Evolutionary conservation across 345 rosid genomes (phyloP).

Genomic region (Corymbia maculata): DNA sequence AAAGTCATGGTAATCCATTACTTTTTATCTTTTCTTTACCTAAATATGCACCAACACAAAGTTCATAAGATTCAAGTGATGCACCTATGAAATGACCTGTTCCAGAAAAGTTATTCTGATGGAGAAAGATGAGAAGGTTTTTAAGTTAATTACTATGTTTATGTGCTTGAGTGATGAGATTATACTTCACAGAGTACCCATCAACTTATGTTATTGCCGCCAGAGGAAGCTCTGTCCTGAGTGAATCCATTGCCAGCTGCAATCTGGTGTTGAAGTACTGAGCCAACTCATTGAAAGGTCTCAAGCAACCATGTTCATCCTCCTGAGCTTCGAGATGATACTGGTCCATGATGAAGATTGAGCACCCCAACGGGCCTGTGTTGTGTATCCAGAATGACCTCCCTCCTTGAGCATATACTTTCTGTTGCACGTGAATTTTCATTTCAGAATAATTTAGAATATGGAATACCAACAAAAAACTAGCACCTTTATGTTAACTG

Average conservation of each 20-base stretch:
- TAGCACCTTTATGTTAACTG: slow-evolving; percentile 25
- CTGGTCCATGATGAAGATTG: slow-evolving; percentile 42
- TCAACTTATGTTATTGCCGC: slow-evolving; percentile 63
- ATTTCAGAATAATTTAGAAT: too few relatives aligned
- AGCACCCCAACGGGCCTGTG: slow-evolving; percentile 70
- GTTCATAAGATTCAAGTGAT: not conserved
- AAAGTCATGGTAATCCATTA: not conserved
- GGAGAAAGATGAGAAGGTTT: not conserved
- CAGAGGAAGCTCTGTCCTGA: slow-evolving; percentile 39
- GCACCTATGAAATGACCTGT: not conserved
- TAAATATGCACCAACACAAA: not conserved
- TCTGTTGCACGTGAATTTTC: slow-evolving; percentile 10
- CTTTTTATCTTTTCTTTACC: not conserved
- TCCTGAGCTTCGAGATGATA: slow-evolving; percentile 23
- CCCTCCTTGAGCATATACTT: slow-evolving; percentile 50
- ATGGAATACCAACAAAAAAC: not conserved
- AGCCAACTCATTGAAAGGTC: slow-evolving; percentile 54
- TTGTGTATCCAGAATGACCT: slow-evolving; percentile 76
- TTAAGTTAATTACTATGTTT: slow-evolving; percentile 25
- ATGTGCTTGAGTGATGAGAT: slow-evolving; percentile 40
- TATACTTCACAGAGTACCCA: slow-evolving; percentile 43
- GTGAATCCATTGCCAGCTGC: slow-evolving; percentile 17
- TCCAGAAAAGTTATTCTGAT: not conserved
- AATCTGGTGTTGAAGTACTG: slow-evolving; percentile 32
- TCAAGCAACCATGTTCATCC: slow-evolving; percentile 51